A percentile compares a stretch with the other conserved stretches of the same genome.
phyloP scores from a whole-genome alignment of 192 early-diverging fungal species.

The Chytriomyces sp. region DNA sequence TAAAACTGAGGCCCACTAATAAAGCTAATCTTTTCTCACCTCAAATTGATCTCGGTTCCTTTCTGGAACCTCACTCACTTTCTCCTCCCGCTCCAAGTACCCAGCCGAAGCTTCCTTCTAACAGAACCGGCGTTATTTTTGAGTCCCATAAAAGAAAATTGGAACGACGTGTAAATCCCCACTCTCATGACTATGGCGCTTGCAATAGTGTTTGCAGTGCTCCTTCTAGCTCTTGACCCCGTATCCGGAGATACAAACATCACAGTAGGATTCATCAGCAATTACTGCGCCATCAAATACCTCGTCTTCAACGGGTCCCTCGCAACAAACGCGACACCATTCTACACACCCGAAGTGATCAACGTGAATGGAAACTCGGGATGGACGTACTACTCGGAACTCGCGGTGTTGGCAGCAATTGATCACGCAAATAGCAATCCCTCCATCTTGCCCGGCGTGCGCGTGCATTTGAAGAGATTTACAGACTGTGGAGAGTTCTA shows the following conservation, averaged over 20 bases:
- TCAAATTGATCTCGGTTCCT: no score
- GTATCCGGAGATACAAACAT: background rate
- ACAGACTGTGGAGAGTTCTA: constrained; percentile 15
- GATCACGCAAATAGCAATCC: background rate
- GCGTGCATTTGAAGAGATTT: constrained; percentile 10
- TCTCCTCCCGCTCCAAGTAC: no score
- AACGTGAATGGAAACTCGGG: background rate
- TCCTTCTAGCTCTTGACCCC: no score
- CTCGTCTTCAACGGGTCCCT: background rate
- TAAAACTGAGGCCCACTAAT: no score
- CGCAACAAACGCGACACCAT: background rate
- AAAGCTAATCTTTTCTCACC: no score
- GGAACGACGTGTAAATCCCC: no score
- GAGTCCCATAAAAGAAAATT: no score
- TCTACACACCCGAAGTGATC: background rate
- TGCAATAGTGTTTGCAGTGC: no score
- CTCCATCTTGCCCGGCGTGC: background rate
- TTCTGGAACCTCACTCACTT: no score
- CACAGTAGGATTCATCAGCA: constrained; percentile 14
- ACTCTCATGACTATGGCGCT: no score
- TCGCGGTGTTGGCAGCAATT: background rate
- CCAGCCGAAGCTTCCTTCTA: no score
- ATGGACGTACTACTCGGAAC: constrained; percentile 3
- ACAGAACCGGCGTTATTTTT: no score
- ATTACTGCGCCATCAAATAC: constrained; percentile 16